Percentiles rank a stretch among this genome's conserved stretches.
These are phyloP conservation scores for Protomyces pachydermus DNA, from an alignment of 1,139 yeast species.

Conservation along the genomic window DNA sequence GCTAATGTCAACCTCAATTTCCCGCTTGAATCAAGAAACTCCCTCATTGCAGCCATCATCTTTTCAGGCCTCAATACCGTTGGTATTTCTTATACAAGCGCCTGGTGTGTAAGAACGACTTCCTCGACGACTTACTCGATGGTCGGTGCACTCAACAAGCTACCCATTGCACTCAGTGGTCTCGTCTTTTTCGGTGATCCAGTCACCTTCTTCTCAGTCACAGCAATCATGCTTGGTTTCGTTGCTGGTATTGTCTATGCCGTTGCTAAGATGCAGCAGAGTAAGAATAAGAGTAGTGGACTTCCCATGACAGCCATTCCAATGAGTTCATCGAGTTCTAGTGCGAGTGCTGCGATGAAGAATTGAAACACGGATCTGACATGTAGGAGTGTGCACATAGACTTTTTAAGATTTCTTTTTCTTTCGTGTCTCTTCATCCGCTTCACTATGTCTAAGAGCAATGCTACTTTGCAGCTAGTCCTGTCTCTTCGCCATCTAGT, in stretches of 20 bases:
- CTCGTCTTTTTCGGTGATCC: constrained; percentile 91
- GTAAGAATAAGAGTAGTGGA: constrained; percentile 23
- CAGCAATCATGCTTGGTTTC: constrained; percentile 88
- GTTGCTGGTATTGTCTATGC: constrained; percentile 92
- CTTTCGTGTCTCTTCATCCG: too few species aligned
- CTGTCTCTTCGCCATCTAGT: background rate
- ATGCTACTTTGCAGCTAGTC: background rate
- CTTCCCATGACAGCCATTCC: constrained; percentile 21
- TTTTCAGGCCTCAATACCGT: constrained; percentile 91
- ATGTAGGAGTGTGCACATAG: too few species aligned
- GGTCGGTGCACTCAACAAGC: constrained; percentile 98
- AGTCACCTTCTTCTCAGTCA: constrained; percentile 82
- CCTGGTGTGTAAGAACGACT: constrained; percentile 99
- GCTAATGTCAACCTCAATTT: constrained; percentile 69
- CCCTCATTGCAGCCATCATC: constrained; percentile 74
- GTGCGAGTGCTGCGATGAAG: constrained; percentile 28
- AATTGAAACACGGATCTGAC: background rate
- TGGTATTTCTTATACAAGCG: constrained; percentile 96
- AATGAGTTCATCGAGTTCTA: constrained; percentile 28
- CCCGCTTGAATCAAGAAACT: constrained; percentile 62
- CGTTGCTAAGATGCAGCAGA: constrained; percentile 42
- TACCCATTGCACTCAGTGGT: constrained; percentile 94
- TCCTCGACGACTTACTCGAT: constrained; percentile 96
- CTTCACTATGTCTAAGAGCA: too few species aligned
- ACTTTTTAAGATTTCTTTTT: too few species aligned